Evolutionary conservation across 1,284 basidiomycete genomes (phyloP), one percentile per base, ranked within the genome.

Genomic region (Xerocomus nothofagi): DNA sequence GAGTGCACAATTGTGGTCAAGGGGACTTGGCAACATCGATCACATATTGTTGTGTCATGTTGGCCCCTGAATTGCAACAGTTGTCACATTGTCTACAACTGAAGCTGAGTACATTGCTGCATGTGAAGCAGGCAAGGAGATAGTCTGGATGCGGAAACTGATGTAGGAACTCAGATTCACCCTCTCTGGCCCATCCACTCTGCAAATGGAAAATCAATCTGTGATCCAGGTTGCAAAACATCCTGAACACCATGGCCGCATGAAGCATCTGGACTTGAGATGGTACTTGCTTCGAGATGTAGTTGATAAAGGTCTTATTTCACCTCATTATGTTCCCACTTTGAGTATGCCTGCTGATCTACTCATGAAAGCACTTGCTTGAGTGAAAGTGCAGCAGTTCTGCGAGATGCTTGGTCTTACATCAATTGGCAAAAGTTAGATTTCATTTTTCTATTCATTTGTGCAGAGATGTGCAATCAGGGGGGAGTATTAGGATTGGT

Each of bases 171-270:
- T 53, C 1, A 18, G 42, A 4, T 36, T 49, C 12, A 2, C 21
- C 2, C 5, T 38, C 2, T n/a, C 14, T 12, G 3, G 17, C 3
- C 15, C 46, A 2, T 44, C 36, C n/a, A 15, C n/a, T 1, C 47
- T 52, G 14, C 15, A 47, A 18, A 18, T 67, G 54, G 6, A 65
- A 49, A 39, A 69, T 36, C 47, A 52, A 17, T 49, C 47, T 2
- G 26, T 31, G 0, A 52, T 52, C 3, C 31, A 40, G 26, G 39
- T 40, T 0, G 30, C 30, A 14, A 31, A 31, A 6, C 30, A 31
- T 7, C 30, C 30, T 2, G 15, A 31, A n/a, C 30, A 31, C 15
- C 30, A 31, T 31, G 30, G 30, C 1, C 6, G 12, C 12, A 36
- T 36, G 20, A 21, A 36, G 6, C 20, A 20, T 0, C 17, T 36